Evolutionary conservation across 768 basidiomycete genomes (phyloP), one percentile per base, ranked within the genome.

Genomic region (Trametes cubensis): DNA sequence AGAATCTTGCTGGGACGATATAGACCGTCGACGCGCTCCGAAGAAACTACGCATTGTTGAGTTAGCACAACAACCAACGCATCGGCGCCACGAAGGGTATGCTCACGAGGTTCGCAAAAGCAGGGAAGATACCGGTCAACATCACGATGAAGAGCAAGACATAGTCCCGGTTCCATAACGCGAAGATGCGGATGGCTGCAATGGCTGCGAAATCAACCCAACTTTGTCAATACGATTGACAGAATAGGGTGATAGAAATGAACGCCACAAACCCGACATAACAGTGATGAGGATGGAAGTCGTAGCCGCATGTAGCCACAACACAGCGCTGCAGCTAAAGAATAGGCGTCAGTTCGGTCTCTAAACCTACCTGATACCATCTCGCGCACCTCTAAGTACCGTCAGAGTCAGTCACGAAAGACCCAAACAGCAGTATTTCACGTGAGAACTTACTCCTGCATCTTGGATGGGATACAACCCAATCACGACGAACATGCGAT

Each of bases 141-240:
- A 66, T 41, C 1, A 61, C 46, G 20, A 65, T 2, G 0, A 44
- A 6, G 25, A 60, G 53, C 11, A 64, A 44, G 2, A 23, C 34
- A 14, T n/a, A 18, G 39, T 55, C 44, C 4, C 55, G 30, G 21
- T 46, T 30, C 57, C 60, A 66, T 1, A 68, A 42, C 4, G 67
- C 67, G 34, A 53, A 68, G 3, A 68, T 54, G 3, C 67, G 64
- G 11, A 68, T 44, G 4, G 67, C 67, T 8, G 56, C 58, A 21
- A 65, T 61, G 4, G 62, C 67, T 68, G 34, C 8, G 7, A 2
- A 42, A 41, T 10, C 14, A 21, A 15, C 11, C 41, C 2, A 26
- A 23, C 14, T 11, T 14, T 15, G 17, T 3, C 40, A 15, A 14
- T 2, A 26, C 2, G 1, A 39, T 20, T 6, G 7, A 42, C 6